Percentiles rank a stretch among this genome's conserved stretches.
Conservation (phyloP, 2,329 filamentous ascomycete species). For the Verticillium zaregamsianum region DNA sequence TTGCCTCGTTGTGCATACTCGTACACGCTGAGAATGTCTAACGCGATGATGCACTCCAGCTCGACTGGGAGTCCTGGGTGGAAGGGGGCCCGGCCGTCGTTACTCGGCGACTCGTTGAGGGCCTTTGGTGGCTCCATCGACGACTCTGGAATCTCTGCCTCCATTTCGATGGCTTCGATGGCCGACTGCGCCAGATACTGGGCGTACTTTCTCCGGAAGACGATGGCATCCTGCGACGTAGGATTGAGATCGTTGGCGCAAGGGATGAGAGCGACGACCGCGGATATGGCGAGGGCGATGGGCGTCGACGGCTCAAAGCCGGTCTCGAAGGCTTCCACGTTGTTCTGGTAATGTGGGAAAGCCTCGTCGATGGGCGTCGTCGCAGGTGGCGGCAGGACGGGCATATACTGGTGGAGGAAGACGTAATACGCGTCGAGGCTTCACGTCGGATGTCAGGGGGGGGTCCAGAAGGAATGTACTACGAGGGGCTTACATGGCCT, state of each 20-base stretch:
- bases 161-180: slow-evolving; percentile 43
- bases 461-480: not conserved
- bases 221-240: slow-evolving; percentile 30
- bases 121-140: slow-evolving; percentile 39
- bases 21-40: slow-evolving; percentile 45
- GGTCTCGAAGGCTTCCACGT: slow-evolving; percentile 27
- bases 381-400: slow-evolving; percentile 41
- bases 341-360: slow-evolving; percentile 27
- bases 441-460: not conserved
- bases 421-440: slow-evolving; percentile 46
- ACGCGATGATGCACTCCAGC: slow-evolving; percentile 42
- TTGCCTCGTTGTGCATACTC: slow-evolving; percentile 51
- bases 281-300: slow-evolving; percentile 40
- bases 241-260: slow-evolving; percentile 34
- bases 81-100: slow-evolving; percentile 31
- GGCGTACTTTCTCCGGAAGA: slow-evolving; percentile 41
- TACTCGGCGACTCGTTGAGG: slow-evolving; percentile 29
- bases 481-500: slow-evolving; percentile 30
- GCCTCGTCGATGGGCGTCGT: slow-evolving; percentile 26
- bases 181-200: slow-evolving; percentile 44
- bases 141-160: slow-evolving; percentile 42
- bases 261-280: slow-evolving; percentile 43
- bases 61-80: slow-evolving; percentile 39
- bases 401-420: slow-evolving; percentile 47
- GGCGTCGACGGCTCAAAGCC: slow-evolving; percentile 37